Percentiles rank a stretch among this genome's conserved stretches.
Evolutionary conservation across 169 alveolate genomes (phyloP).

Genomic region (Eimeria falciformis): DNA sequence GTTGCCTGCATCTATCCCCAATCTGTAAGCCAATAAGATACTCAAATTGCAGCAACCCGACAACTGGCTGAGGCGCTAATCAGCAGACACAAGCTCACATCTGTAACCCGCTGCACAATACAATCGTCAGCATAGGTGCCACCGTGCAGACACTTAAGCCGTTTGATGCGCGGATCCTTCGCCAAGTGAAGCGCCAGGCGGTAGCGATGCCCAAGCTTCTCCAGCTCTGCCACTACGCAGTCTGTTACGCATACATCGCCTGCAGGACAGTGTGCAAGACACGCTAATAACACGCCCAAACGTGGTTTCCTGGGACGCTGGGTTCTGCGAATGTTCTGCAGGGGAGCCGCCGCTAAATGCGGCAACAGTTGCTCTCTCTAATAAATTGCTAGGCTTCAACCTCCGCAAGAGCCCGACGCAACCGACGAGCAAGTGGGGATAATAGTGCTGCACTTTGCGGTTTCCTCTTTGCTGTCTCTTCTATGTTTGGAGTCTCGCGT

Average conservation of each 20-base stretch:
- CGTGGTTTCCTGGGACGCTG: too few relatives aligned
- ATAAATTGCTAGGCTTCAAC: too few relatives aligned
- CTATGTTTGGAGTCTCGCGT: too few relatives aligned
- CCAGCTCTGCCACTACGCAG: constrained; percentile 99
- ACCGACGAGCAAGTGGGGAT: too few relatives aligned
- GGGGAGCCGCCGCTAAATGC: neutral
- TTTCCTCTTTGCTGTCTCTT: too few relatives aligned
- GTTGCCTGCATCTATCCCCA: neutral
- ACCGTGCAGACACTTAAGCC: constrained; percentile 96
- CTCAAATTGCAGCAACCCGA: neutral
- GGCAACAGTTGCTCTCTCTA: too few relatives aligned
- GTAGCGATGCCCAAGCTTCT: constrained; percentile 98
- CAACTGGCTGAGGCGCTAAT: neutral
- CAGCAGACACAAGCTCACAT: neutral
- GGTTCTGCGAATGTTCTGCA: too few relatives aligned
- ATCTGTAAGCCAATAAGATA: neutral
- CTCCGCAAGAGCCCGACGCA: too few relatives aligned
- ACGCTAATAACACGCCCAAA: too few relatives aligned
- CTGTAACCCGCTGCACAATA: constrained; percentile 96
- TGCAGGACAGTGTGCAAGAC: neutral
- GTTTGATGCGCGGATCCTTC: constrained; percentile 96
- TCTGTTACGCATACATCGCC: constrained; percentile 97
- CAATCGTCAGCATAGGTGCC: constrained; percentile 99
- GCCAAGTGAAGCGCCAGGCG: constrained; percentile 97
- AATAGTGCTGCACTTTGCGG: too few relatives aligned